A percentile compares a stretch with the other conserved stretches of the same genome.
These are phyloP conservation scores for Podospora conica DNA, from an alignment of 495 filamentous ascomycete genomes.

Conservation along the genomic window DNA sequence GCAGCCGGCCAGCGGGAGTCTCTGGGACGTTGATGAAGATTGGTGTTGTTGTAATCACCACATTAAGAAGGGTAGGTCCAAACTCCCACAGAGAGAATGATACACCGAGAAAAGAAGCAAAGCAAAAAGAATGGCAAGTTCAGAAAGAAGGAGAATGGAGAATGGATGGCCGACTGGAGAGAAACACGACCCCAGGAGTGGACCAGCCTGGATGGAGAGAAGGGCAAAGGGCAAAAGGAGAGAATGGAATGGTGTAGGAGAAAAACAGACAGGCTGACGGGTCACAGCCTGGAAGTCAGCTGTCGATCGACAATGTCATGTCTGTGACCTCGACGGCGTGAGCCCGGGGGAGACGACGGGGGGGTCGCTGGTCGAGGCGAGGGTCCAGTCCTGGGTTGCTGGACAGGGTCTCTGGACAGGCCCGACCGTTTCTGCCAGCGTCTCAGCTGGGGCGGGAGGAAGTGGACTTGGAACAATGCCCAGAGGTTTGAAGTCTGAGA, in stretches of 20 bases:
- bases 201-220: conserved; percentile 1
- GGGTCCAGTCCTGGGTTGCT: neutral
- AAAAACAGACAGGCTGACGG: neutral
- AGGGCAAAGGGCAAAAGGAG: conserved; percentile 6
- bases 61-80: neutral
- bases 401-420: neutral
- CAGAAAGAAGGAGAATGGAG: neutral
- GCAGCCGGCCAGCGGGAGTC: neutral
- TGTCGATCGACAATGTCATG: conserved; percentile 7
- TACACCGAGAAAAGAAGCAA: neutral
- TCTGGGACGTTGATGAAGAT: neutral
- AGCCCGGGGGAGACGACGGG: neutral
- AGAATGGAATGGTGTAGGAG: neutral
- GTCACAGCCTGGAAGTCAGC: neutral
- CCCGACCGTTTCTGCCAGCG: conserved; percentile 6
- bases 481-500: neutral
- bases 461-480: conserved; percentile 6
- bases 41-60: neutral
- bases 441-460: conserved; percentile 3
- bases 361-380: neutral
- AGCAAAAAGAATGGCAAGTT: neutral
- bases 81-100: neutral
- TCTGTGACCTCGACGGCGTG: neutral
- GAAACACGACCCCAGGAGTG: conserved; percentile 3
- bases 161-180: neutral